Evolutionary conservation across 208 protist species (phyloP).

Genomic region (Crithidia bombi): DNA sequence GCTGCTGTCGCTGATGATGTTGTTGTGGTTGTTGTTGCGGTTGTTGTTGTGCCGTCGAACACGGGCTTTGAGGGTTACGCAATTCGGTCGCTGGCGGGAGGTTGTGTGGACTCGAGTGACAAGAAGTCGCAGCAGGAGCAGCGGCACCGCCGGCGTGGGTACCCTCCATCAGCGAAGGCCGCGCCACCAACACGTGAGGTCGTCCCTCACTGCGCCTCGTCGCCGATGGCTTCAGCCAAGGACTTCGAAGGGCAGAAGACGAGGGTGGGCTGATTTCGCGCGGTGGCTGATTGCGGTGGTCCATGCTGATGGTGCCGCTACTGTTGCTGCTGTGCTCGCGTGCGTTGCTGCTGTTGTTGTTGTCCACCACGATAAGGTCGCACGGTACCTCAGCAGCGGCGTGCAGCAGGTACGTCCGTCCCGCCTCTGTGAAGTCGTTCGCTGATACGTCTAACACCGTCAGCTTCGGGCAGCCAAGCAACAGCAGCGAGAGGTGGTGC

Average conservation of each 20-base stretch:
- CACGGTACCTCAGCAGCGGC: slow-evolving; percentile 34
- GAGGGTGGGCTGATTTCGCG: too few relatives aligned
- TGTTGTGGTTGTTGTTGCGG: slow-evolving; percentile 3
- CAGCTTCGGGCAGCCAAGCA: slow-evolving; percentile 43
- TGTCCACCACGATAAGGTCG: slow-evolving; percentile 26
- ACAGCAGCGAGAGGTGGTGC: slow-evolving; percentile 56
- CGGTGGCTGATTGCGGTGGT: background rate
- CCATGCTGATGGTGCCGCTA: too few relatives aligned
- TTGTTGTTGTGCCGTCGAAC: background rate
- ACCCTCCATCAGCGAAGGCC: too few relatives aligned
- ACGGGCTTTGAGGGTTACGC: background rate
- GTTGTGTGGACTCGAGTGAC: too few relatives aligned
- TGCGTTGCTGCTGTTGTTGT: slow-evolving; percentile 1
- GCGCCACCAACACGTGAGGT: too few relatives aligned
- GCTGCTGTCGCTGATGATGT: background rate
- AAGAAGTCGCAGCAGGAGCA: too few relatives aligned
- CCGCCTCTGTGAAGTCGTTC: slow-evolving; percentile 39
- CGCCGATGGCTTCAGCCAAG: too few relatives aligned
- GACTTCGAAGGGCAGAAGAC: too few relatives aligned
- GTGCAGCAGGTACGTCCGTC: slow-evolving; percentile 29
- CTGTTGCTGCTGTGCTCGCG: background rate
- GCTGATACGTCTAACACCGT: slow-evolving; percentile 41
- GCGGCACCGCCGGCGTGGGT: too few relatives aligned
- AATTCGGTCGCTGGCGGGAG: too few relatives aligned
- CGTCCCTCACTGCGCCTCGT: too few relatives aligned